phyloP scores from a whole-genome alignment of 306 rosid species.

The Quercus rubra region DNA sequence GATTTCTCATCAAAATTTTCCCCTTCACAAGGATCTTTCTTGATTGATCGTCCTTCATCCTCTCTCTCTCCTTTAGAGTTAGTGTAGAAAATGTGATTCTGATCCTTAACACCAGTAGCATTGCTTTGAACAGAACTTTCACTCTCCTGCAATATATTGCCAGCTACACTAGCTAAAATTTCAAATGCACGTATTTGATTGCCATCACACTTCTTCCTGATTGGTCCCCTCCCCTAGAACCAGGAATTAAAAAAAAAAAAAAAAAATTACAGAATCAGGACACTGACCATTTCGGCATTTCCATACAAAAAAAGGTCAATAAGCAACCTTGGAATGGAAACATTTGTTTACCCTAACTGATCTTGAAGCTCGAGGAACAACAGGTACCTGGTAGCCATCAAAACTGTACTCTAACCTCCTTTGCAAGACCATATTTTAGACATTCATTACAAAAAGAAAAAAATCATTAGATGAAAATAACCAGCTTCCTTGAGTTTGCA shows the following conservation, averaged over 20 bases:
- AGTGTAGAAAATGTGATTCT: neutral
- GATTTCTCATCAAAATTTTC: slow-evolving; percentile 38
- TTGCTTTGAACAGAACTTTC: slow-evolving; percentile 24
- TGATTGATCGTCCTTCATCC: slow-evolving; percentile 19
- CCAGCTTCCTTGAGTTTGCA: slow-evolving; percentile 22
- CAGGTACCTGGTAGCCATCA: slow-evolving; percentile 55
- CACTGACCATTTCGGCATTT: slow-evolving; percentile 4
- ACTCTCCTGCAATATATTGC: slow-evolving; percentile 48
- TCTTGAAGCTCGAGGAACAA: slow-evolving; percentile 65
- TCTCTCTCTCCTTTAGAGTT: slow-evolving; percentile 22
- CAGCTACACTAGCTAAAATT: slow-evolving; percentile 71
- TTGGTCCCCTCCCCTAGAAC: slow-evolving; percentile 56
- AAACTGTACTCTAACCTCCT: slow-evolving; percentile 56
- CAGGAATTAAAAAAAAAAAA: slow-evolving; percentile 20
- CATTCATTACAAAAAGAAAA: slow-evolving; percentile 38
- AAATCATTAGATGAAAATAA: slow-evolving; percentile 41
- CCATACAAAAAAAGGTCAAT: neutral
- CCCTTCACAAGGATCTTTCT: slow-evolving; percentile 29
- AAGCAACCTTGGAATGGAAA: slow-evolving; percentile 6
- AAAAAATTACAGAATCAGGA: slow-evolving; percentile 11
- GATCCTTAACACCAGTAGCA: slow-evolving; percentile 25
- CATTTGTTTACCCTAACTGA: slow-evolving; percentile 54
- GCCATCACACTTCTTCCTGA: slow-evolving; percentile 44
- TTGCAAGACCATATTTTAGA: slow-evolving; percentile 50
- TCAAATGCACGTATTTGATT: slow-evolving; percentile 56